Conservation (phyloP, 1,284 basidiomycete species). For the Singerocomus inundabilis region DNA sequence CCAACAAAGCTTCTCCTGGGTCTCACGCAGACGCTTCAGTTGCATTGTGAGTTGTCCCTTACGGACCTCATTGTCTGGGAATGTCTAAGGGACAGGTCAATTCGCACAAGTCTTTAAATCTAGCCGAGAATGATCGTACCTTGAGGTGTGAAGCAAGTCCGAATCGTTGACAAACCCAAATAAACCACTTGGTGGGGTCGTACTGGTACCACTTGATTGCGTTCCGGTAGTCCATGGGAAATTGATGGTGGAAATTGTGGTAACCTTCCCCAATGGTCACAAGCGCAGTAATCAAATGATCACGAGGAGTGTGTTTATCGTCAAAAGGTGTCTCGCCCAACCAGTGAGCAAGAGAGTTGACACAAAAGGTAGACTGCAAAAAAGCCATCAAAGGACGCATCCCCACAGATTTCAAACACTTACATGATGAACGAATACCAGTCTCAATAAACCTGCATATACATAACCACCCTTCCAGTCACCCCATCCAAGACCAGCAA, state of each 20-base stretch:
- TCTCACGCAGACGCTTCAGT: conserved; percentile 75
- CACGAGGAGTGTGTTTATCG: conserved; percentile 92
- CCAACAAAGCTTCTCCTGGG: conserved; percentile 74
- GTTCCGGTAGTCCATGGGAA: conserved; percentile 94
- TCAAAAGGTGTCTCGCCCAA: conserved; percentile 90
- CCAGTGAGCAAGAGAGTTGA: conserved; percentile 95
- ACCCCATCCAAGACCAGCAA: conserved; percentile 81
- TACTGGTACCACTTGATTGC: conserved; percentile 94
- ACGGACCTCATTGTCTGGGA: conserved; percentile 91
- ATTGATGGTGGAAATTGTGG: conserved; percentile 96
- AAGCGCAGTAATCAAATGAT: conserved; percentile 85
- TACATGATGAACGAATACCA: conserved; percentile 89
- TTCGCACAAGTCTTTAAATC: not conserved
- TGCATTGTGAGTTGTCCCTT: conserved; percentile 95
- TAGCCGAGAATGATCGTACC: conserved; percentile 35
- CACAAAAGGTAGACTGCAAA: conserved; percentile 85
- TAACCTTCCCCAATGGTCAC: conserved; percentile 92
- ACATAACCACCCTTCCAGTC: conserved; percentile 85
- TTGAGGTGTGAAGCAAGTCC: conserved; percentile 87
- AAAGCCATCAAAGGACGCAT: conserved; percentile 10
- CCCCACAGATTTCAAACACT: conserved; percentile 30
- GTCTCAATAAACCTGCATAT: conserved; percentile 81
- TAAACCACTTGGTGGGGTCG: conserved; percentile 91
- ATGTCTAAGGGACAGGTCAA: conserved; percentile 43
- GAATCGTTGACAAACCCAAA: conserved; percentile 59